A percentile compares a stretch with the other conserved stretches of the same genome.
These are phyloP conservation scores for Cymodocea nodosa DNA, from an alignment of 116 monocot genomes.

Conservation along the genomic window DNA sequence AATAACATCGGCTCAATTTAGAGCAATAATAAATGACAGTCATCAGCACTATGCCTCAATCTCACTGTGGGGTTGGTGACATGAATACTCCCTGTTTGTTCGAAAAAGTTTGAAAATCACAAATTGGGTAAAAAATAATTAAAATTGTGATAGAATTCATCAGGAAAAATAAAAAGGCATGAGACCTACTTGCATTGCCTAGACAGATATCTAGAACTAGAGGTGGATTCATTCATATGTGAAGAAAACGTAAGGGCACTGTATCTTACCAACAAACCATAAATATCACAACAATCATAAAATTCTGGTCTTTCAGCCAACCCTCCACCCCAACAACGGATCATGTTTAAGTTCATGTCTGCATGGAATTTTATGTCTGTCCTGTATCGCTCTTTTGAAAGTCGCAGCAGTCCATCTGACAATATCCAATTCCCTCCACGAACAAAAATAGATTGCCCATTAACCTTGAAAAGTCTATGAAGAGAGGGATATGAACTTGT, in stretches of 20 bases:
- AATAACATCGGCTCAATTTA: no score
- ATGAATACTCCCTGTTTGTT: no score
- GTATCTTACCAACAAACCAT: constrained; percentile 78
- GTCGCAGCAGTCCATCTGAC: constrained; percentile 86
- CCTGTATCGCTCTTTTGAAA: constrained; percentile 71
- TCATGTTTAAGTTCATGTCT: constrained; percentile 98
- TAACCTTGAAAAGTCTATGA: constrained; percentile 82
- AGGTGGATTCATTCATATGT: no score
- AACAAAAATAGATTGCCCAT: constrained; percentile 75
- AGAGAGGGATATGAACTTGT: neutral
- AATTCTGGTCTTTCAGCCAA: constrained; percentile 96
- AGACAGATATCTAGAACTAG: no score
- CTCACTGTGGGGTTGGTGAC: no score
- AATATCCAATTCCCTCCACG: constrained; percentile 97
- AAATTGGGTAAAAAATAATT: no score
- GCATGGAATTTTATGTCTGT: constrained; percentile 92
- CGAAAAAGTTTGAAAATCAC: no score
- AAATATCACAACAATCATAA: constrained; percentile 87
- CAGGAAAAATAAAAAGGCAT: no score
- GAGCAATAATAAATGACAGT: no score
- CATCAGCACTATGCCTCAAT: no score
- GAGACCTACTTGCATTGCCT: no score
- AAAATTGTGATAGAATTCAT: no score
- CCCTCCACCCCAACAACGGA: constrained; percentile 99
- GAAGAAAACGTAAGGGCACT: neutral